Percentiles rank a stretch among this genome's conserved stretches.
Evolutionary conservation across 2,329 filamentous ascomycete species (phyloP).

Genomic region (Diaporthe citrichinensis): DNA sequence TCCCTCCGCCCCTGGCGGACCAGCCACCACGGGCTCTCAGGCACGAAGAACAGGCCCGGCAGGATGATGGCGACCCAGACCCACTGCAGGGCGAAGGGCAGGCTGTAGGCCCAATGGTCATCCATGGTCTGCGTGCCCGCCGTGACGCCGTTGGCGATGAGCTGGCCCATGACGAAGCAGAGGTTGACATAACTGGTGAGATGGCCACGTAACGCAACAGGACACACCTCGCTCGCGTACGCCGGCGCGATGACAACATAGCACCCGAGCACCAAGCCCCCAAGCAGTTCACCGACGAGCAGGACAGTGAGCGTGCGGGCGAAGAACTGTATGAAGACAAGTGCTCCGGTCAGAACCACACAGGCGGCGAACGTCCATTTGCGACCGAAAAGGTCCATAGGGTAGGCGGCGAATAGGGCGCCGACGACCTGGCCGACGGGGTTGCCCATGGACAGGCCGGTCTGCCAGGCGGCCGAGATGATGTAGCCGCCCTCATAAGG

Average conservation of each 20-base stretch:
- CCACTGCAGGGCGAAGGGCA: constrained; percentile 66
- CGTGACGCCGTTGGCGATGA: constrained; percentile 65
- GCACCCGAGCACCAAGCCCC: constrained; percentile 72
- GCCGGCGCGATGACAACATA: constrained; percentile 72
- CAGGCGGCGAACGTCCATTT: constrained; percentile 61
- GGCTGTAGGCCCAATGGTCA: constrained; percentile 64
- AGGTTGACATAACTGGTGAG: constrained; percentile 73
- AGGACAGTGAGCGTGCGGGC: constrained; percentile 68
- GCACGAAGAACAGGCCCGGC: constrained; percentile 61
- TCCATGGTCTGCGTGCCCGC: constrained; percentile 56
- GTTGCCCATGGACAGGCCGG: constrained; percentile 65
- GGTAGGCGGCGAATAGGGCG: constrained; percentile 63
- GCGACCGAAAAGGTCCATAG: constrained; percentile 61
- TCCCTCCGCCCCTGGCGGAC: constrained; percentile 57
- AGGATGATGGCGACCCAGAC: constrained; percentile 63
- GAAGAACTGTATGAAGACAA: constrained; percentile 76
- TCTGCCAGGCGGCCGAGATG: constrained; percentile 61
- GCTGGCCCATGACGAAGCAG: constrained; percentile 74
- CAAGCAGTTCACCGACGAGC: constrained; percentile 73
- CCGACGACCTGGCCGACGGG: constrained; percentile 71
- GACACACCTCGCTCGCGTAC: constrained; percentile 74
- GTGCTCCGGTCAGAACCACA: constrained; percentile 60
- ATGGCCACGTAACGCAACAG: constrained; percentile 68
- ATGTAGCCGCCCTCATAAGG: constrained; percentile 59
- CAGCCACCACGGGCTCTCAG: constrained; percentile 66